A percentile compares a stretch with the other conserved stretches of the same genome.
These are phyloP conservation scores for Aspergillus asperescens DNA, from an alignment of 495 filamentous ascomycete species.

Conservation along the genomic window DNA sequence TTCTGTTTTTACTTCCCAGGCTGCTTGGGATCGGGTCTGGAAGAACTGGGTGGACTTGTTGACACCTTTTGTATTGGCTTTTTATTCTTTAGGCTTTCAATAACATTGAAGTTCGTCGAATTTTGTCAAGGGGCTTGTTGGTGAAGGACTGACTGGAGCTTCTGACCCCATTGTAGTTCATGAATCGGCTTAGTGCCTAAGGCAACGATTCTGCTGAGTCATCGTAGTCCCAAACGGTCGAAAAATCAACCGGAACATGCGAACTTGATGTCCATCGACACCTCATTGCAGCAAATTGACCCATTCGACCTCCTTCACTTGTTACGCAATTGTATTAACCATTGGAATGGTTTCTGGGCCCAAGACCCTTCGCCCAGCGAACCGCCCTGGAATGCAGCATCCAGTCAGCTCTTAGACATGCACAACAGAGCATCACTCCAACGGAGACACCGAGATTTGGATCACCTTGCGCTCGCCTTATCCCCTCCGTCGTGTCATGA, in stretches of 20 bases:
- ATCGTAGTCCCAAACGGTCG: neutral
- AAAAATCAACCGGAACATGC: neutral
- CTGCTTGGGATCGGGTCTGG: too few relatives aligned
- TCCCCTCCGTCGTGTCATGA: conserved; percentile 41
- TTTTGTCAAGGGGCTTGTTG: too few relatives aligned
- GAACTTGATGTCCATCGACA: too few relatives aligned
- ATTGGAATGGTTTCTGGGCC: too few relatives aligned
- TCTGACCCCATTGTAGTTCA: neutral
- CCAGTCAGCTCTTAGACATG: conserved; percentile 34
- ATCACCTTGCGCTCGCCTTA: conserved; percentile 29
- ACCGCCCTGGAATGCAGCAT: conserved; percentile 16
- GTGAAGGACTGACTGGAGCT: too few relatives aligned
- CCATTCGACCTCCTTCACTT: neutral
- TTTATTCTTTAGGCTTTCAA: too few relatives aligned
- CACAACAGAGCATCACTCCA: conserved; percentile 26
- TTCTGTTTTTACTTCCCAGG: too few relatives aligned
- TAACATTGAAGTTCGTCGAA: too few relatives aligned
- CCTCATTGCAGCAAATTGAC: neutral
- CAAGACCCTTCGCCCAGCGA: neutral
- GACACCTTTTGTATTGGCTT: too few relatives aligned
- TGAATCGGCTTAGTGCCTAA: neutral
- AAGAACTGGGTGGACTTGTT: too few relatives aligned
- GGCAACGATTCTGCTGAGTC: neutral
- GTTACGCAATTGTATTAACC: neutral
- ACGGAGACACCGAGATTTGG: conserved; percentile 31